Conservation (phyloP, 495 filamentous ascomycete genomes). For the Sphaerosporella brunnea region DNA sequence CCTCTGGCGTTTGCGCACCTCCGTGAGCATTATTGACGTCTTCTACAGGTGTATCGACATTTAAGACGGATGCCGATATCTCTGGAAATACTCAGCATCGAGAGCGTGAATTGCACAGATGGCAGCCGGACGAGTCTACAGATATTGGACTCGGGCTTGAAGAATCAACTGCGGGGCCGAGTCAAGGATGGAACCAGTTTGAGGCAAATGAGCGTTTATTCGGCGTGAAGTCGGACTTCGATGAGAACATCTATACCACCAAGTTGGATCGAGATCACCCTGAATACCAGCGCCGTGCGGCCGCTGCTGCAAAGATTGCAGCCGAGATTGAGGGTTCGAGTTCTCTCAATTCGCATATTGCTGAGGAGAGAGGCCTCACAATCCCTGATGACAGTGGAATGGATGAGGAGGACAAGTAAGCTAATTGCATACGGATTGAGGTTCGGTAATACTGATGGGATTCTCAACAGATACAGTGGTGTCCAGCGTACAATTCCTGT, state of each 20-base stretch:
- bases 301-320: conserved; percentile 64
- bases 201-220: conserved; percentile 73
- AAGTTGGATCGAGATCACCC: conserved; percentile 67
- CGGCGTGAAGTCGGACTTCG: conserved; percentile 69
- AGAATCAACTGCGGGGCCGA: conserved; percentile 26
- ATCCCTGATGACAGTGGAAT: conserved; percentile 43
- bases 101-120: conserved; percentile 66
- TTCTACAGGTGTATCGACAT: too few relatives aligned
- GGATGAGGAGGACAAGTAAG: conserved; percentile 84
- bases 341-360: conserved; percentile 58
- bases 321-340: conserved; percentile 59
- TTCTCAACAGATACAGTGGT: conserved; percentile 62
- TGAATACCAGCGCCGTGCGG: conserved; percentile 55
- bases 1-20: too few relatives aligned
- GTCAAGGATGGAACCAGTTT: conserved; percentile 77
- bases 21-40: too few relatives aligned
- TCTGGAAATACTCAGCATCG: conserved; percentile 49
- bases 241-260: conserved; percentile 90
- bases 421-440: conserved; percentile 25
- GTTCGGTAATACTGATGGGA: too few relatives aligned
- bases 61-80: conserved; percentile 80
- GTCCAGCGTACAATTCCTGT: conserved; percentile 44
- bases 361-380: conserved; percentile 68
- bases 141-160: conserved; percentile 38
- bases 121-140: conserved; percentile 51